Evolutionary conservation across 2,329 filamentous ascomycete species (phyloP).

Genomic region (Nigrospora osmanthi): DNA sequence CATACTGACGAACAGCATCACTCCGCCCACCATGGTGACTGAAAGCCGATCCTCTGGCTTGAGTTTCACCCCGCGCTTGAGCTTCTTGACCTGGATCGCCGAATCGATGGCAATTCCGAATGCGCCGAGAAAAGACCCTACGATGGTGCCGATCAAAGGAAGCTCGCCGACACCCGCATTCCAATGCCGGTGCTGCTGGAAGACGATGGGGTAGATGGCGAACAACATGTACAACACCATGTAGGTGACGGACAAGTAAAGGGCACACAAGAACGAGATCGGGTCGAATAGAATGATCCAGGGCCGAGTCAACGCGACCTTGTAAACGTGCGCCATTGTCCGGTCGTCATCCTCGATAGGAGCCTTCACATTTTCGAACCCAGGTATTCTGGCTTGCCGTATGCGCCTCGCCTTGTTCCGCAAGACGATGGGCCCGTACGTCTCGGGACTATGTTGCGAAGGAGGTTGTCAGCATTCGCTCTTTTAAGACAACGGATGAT

Average conservation of each 20-base stretch:
- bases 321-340: constrained; percentile 36
- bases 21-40: constrained; percentile 45
- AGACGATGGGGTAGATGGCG: constrained; percentile 48
- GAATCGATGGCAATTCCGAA: constrained; percentile 31
- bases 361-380: constrained; percentile 43
- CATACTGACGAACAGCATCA: constrained; percentile 6
- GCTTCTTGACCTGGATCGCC: constrained; percentile 25
- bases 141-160: constrained; percentile 39
- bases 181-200: constrained; percentile 43
- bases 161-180: constrained; percentile 44
- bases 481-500: too few species aligned
- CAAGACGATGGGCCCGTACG: constrained; percentile 41
- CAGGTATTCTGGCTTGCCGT: constrained; percentile 35
- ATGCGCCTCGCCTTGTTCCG: constrained; percentile 45
- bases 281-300: constrained; percentile 47
- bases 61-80: constrained; percentile 26
- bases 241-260: constrained; percentile 47
- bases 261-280: constrained; percentile 41
- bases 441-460: constrained; percentile 41
- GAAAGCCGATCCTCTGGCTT: constrained; percentile 48
- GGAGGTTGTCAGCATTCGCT: neutral
- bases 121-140: constrained; percentile 38
- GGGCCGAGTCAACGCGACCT: constrained; percentile 41
- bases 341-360: constrained; percentile 37
- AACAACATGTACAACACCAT: constrained; percentile 50